Evolutionary conservation across 306 rosid genomes (phyloP), one percentile per base, ranked within the genome.

Genomic region (Fragaria ananassa): DNA sequence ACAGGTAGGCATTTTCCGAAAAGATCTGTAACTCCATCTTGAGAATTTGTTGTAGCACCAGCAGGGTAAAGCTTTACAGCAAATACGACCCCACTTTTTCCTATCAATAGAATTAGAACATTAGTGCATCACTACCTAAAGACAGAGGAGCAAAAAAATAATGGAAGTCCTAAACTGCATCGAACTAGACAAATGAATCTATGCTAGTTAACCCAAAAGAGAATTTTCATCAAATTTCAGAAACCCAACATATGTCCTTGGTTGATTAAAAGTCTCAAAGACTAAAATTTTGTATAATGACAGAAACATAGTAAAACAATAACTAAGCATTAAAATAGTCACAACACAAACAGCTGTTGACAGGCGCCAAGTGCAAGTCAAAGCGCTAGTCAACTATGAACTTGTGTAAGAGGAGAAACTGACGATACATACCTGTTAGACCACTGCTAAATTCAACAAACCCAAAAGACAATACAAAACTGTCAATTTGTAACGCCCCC

Each of bases 31-130:
- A 94, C 97, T 47, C 98, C 98, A 83, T 94, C 93, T 83, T 91
- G 96, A 80, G 97, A 91, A 76, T 94, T 91, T 47, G 98, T 94
- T 3, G 98, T 94, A 14, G 98, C 96, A 79, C 96, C 98, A 77
- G 96, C 97, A 80, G 97, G 98, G 80, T 93, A 93, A 85, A 93
- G 77, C 82, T 93, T 93, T 76, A 93, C 94, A 79, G 90, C 96
- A 86, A 68, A 88, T 58, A 91, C 85, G 73, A 77, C 76, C 72
- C 94, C 94, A 85, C 96, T 94, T 86, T 61, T 84, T 85, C 83
- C 96, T 93, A 85, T 68, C 65, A 82, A 71, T 13, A 23, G 53
- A 81, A 76, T 63, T 63, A 75, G 53, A 78, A 72, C 19, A 76
- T 78, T 50, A 42, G 10, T 50, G 70, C 10, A 34, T 42, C 37